These are phyloP conservation scores for Phylloporus sp. DNA, from an alignment of 768 basidiomycete genomes.

Conservation along the genomic window DNA sequence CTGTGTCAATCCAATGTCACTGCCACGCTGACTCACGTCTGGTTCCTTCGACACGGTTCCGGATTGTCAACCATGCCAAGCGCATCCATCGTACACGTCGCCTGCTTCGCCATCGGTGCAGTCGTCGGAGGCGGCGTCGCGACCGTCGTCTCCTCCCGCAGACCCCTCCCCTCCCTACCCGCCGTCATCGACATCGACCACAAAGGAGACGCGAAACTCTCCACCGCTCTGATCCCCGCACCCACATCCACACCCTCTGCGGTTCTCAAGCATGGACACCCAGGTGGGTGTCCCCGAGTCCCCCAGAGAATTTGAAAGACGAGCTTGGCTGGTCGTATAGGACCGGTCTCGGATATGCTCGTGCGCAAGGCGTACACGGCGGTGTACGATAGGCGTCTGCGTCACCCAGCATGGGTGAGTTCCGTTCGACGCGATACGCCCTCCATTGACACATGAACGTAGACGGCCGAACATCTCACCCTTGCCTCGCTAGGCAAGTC, in stretches of 20 bases:
- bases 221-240: constrained; percentile 26
- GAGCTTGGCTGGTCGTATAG: constrained; percentile 37
- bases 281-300: constrained; percentile 12
- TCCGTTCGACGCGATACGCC: background rate
- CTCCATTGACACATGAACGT: background rate
- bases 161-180: constrained; percentile 14
- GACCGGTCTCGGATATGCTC: constrained; percentile 77
- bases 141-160: constrained; percentile 40
- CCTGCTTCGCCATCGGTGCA: constrained; percentile 80
- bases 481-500: constrained; percentile 63
- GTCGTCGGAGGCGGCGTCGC: constrained; percentile 74
- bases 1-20: too few species aligned
- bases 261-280: constrained; percentile 46
- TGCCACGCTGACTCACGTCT: constrained; percentile 2
- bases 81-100: constrained; percentile 51
- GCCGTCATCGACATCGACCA: constrained; percentile 44
- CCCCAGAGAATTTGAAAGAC: background rate
- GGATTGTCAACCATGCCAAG: constrained; percentile 41
- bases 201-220: constrained; percentile 40
- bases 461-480: constrained; percentile 97
- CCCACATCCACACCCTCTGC: constrained; percentile 22
- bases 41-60: too few species aligned
- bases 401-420: constrained; percentile 91
- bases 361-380: constrained; percentile 81
- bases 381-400: constrained; percentile 82